Percentiles rank a stretch among this genome's conserved stretches.
Conservation (phyloP, 2,329 filamentous ascomycete species). For the Pseudocercospora crystallina region DNA sequence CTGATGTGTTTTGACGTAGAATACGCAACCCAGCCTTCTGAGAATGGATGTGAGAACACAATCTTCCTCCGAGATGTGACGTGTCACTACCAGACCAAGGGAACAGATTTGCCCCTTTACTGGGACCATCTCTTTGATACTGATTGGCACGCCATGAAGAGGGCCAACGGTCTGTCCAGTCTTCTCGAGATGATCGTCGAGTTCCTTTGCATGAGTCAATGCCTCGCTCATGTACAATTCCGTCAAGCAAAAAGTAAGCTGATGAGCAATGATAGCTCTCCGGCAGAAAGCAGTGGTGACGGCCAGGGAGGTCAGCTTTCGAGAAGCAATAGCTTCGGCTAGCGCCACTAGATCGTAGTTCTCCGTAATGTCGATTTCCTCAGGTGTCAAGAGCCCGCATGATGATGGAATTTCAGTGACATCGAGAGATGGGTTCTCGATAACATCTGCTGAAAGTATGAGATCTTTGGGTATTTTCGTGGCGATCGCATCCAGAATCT, state of each 20-base stretch:
- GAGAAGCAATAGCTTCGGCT: slow-evolving; percentile 36
- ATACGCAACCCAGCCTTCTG: slow-evolving; percentile 5
- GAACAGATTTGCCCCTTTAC: slow-evolving; percentile 7
- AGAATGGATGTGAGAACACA: not conserved
- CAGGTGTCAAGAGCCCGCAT: slow-evolving; percentile 51
- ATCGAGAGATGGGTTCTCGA: slow-evolving; percentile 12
- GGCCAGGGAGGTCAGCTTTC: slow-evolving; percentile 12
- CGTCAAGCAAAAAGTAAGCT: slow-evolving; percentile 31
- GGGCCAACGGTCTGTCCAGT: slow-evolving; percentile 22
- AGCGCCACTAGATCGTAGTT: slow-evolving; percentile 46
- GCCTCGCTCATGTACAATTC: slow-evolving; percentile 47
- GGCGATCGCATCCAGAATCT: not conserved
- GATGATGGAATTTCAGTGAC: slow-evolving; percentile 52
- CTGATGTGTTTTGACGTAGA: slow-evolving; percentile 4
- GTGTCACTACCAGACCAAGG: not conserved
- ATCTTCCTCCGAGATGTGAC: slow-evolving; percentile 2
- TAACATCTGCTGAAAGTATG: not conserved
- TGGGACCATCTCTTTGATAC: slow-evolving; percentile 51
- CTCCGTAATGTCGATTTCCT: slow-evolving; percentile 59
- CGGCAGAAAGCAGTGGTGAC: slow-evolving; percentile 45
- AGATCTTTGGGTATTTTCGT: slow-evolving; percentile 6
- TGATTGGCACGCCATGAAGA: slow-evolving; percentile 55
- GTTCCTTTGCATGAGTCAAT: slow-evolving; percentile 23
- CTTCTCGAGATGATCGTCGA: slow-evolving; percentile 24
- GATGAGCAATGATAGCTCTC: slow-evolving; percentile 43